Percentiles rank a stretch among this genome's conserved stretches.
Evolutionary conservation across 176 grass and related monocot species (phyloP).

Genomic region (Panicum miliaceum): DNA sequence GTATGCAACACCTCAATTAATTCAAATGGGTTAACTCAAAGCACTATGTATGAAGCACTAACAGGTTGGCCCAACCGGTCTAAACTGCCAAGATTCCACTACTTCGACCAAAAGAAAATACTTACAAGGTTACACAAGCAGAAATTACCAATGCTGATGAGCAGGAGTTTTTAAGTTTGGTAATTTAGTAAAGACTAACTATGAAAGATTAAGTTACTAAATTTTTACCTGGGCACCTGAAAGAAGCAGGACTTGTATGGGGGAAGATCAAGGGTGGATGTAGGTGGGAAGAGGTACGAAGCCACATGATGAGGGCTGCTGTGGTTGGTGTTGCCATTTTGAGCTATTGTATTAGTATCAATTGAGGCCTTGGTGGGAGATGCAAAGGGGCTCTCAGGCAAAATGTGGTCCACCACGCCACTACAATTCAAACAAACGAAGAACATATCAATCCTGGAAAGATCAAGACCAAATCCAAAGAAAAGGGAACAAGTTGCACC

Average conservation of each 20-base stretch:
- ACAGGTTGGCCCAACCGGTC: background rate
- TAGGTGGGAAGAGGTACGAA: slow-evolving; percentile 55
- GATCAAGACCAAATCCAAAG: background rate
- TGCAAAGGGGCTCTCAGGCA: slow-evolving; percentile 81
- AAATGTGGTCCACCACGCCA: slow-evolving; percentile 70
- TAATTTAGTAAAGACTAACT: too few relatives aligned
- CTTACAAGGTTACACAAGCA: too few relatives aligned
- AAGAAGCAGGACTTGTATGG: slow-evolving; percentile 83
- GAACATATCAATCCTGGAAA: slow-evolving; percentile 40
- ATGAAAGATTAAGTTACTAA: background rate
- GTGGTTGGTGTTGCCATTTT: slow-evolving; percentile 22
- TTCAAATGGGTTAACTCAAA: background rate
- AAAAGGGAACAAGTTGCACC: slow-evolving; percentile 16
- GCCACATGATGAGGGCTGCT: slow-evolving; percentile 49
- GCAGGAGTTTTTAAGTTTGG: background rate
- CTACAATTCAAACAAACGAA: slow-evolving; percentile 52
- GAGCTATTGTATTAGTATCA: slow-evolving; percentile 26
- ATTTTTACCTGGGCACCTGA: slow-evolving; percentile 78
- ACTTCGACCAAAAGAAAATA: background rate
- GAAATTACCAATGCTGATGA: background rate
- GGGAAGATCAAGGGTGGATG: slow-evolving; percentile 60
- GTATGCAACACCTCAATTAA: background rate
- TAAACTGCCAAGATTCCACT: background rate
- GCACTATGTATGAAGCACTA: background rate
- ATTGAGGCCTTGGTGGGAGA: slow-evolving; percentile 70